phyloP scores from a whole-genome alignment of 306 rosid species.

The Canavalia gladiata region DNA sequence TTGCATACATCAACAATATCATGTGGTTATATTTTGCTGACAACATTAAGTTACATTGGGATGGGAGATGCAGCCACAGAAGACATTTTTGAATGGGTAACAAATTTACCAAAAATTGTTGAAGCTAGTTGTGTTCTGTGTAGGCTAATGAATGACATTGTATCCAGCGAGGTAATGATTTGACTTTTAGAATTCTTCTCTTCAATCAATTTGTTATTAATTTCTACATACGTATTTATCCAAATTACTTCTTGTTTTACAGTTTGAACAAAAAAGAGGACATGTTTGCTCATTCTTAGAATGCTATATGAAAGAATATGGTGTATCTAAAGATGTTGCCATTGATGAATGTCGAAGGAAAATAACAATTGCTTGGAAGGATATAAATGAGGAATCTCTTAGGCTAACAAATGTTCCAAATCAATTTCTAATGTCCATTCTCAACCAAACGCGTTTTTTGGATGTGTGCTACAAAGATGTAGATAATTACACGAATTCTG shows the following conservation, averaged over 20 bases:
- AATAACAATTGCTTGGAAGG: constrained; percentile 41
- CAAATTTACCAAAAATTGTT: constrained; percentile 44
- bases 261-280: constrained; percentile 53
- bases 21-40: background rate
- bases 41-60: constrained; percentile 41
- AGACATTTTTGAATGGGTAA: constrained; percentile 53
- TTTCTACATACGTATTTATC: background rate
- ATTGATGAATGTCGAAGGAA: constrained; percentile 8
- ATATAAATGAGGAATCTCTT: constrained; percentile 41
- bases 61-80: constrained; percentile 46
- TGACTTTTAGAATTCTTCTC: background rate
- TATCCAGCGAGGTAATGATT: constrained; percentile 47
- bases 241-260: background rate
- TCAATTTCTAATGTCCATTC: background rate
- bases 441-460: constrained; percentile 25
- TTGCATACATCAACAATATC: background rate
- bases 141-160: constrained; percentile 61
- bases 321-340: constrained; percentile 43
- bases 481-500: constrained; percentile 31
- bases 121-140: constrained; percentile 36
- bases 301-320: constrained; percentile 47
- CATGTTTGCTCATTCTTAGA: constrained; percentile 45
- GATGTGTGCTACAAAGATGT: constrained; percentile 35
- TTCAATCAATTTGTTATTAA: background rate
- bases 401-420: constrained; percentile 23